Base-by-base conservation (phyloP, 139 green algal genomes). In the Zygnema circumcarinatum region DNA sequence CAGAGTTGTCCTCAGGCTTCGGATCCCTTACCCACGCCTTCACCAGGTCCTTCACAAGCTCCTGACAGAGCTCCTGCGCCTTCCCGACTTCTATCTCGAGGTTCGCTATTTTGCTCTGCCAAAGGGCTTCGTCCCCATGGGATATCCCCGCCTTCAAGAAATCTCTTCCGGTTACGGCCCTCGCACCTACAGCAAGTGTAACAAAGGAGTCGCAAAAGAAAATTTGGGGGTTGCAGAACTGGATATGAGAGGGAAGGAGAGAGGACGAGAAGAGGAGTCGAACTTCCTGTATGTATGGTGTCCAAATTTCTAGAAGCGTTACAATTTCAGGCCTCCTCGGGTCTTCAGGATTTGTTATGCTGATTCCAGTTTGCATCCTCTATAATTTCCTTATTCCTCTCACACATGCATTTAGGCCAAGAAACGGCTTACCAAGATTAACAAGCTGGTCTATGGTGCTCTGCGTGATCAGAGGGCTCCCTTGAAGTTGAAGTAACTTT, bases 401-500 rank as follows among this genome's bases (percentile, higher is more conserved):
- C n/a, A n/a, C n/a, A n/a, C n/a, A 62, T 16, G 47, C 7, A 62
- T 1, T 36, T 0, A 75, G 3, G 1, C 16, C 33, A 33, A 56
- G 67, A 3, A 35, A 25, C 11, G 16, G 39, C 76, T 33, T 22
- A 84, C 76, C 76, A 1, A 67, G 39, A 56, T 84, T 36, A 1
- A 84, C 38, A 62, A 84, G 76, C 76, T 84, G 76, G 36, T 84
- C 76, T 33, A 84, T 84, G 38, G 76, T 84, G 38, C 33, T 29
- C 39, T 84, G 76, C 0, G 76, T 84, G 1, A 84, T 62, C 11
- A 84, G 42, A 62, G 38, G 38, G 39, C 22, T 54, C 33, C 76
- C 76, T 7, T 56, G 76, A 54, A 74, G 41, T 38, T 52, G 78
- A 33, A 89, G 74, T 41, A 89, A 62, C 39, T 89, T 89, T 32